Percentiles rank a stretch among this genome's conserved stretches.
phyloP scores from a whole-genome alignment of 257 asterid genomes.

The Paraleonurus japonicus region DNA sequence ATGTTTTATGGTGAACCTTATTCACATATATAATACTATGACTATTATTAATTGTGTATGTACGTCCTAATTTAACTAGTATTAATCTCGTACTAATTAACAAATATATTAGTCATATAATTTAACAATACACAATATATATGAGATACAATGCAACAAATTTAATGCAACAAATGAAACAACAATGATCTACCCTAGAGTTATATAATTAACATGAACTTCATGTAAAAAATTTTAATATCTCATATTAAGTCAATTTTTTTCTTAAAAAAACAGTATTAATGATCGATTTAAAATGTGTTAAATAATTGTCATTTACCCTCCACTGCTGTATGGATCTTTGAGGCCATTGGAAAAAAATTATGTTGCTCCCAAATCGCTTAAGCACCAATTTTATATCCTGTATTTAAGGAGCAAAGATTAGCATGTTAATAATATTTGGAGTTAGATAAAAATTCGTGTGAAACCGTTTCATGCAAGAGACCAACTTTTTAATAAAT shows the following conservation, averaged over 20 bases:
- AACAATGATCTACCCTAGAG: not conserved
- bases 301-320: slow-evolving; percentile 28
- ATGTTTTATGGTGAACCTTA: too few relatives aligned
- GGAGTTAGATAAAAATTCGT: too few relatives aligned
- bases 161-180: not conserved
- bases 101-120: too few relatives aligned
- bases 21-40: too few relatives aligned
- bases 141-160: not conserved
- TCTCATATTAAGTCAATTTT: too few relatives aligned
- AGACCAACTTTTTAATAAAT: too few relatives aligned
- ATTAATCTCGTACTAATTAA: too few relatives aligned
- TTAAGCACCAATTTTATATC: slow-evolving; percentile 42
- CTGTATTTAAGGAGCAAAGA: slow-evolving; percentile 25
- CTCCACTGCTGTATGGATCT: slow-evolving; percentile 60
- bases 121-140: not conserved
- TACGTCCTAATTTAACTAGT: too few relatives aligned
- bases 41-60: too few relatives aligned
- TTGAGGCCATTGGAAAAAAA: slow-evolving; percentile 62
- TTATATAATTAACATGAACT: not conserved
- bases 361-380: slow-evolving; percentile 57
- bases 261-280: too few relatives aligned
- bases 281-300: not conserved
- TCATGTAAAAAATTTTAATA: too few relatives aligned
- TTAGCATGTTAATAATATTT: not conserved
- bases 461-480: too few relatives aligned